phyloP scores from a whole-genome alignment of 2,329 filamentous ascomycete species.

The Xenoacremonium recifei region DNA sequence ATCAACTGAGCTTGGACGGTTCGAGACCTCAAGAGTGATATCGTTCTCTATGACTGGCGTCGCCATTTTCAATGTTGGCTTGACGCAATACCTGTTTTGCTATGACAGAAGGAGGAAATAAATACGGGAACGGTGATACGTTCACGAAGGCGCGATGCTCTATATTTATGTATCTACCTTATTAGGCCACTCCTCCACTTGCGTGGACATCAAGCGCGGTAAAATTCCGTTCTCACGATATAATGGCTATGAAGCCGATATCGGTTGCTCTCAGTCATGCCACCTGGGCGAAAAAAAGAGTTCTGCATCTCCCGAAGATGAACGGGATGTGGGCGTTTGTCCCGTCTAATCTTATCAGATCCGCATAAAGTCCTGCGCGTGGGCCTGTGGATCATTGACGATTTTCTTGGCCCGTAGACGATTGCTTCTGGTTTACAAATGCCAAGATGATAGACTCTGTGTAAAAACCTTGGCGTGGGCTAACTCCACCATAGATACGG shows the following conservation, averaged over 20 bases:
- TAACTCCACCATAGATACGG: no score
- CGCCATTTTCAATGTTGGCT: slow-evolving; percentile 9
- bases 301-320: neutral
- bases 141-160: no score
- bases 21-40: slow-evolving; percentile 4
- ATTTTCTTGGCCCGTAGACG: no score
- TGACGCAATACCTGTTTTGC: neutral
- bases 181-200: slow-evolving; percentile 2
- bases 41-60: slow-evolving; percentile 3
- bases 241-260: slow-evolving; percentile 3
- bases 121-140: neutral
- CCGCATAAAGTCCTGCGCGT: no score
- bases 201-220: neutral
- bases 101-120: neutral
- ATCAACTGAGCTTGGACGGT: slow-evolving; percentile 13
- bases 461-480: no score
- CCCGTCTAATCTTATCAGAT: slow-evolving; percentile 27
- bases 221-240: slow-evolving; percentile 13
- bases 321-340: slow-evolving; percentile 3
- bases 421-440: no score
- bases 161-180: slow-evolving; percentile 8
- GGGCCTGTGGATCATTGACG: no score
- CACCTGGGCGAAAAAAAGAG: slow-evolving; percentile 2
- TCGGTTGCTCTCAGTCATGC: slow-evolving; percentile 10
- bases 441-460: no score